Base-by-base conservation (phyloP, 352 stramenopile genomes). In the Globisporangium paroecandrum region DNA sequence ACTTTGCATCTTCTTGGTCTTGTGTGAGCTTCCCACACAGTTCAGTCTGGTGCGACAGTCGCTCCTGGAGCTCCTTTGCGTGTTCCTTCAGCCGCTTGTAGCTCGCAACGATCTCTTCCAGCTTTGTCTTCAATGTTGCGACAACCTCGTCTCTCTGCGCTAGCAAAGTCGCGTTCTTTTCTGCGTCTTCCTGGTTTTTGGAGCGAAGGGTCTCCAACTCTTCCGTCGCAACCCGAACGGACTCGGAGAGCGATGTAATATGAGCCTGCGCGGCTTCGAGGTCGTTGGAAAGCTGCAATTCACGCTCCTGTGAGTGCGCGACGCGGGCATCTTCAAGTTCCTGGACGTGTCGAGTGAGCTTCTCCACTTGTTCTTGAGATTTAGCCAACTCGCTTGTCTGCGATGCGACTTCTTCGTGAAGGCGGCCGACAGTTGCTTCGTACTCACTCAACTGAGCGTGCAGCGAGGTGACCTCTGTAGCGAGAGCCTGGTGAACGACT, bases 81-180 rank as follows among this genome's bases (percentile, higher is more conserved):
- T 78, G 71, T 10, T 76, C 70, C 57, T 89, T 89, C 13, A 89
- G 53, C 0, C 79, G 78, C 58, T 90, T 89, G 61, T 89, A 89
- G 59, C 77, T 77, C n/a, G 24, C 56, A 53, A 89, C 76, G 13
- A 93, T 68, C n/a, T 89, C 82, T 67, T 87, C 81, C 12, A 86
- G 67, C 69, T 88, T 88, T 1, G 76, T 69, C 54, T 89, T 86
- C 27, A 91, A 66, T 58, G 76, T 87, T 3, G 54, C 54, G 29
- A 89, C 79, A 49, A 87, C 68, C 8, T 87, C 79, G 27, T 90
- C 78, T 22, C 84, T 81, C 34, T 77, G 55, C 0, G 55, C 27
- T 1, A 81, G 41, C 1, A 54, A 12, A 3, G 65, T 43, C 25
- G 43, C 34, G 18, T 51, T 38, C 25, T 36, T 46, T 18, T 34